A percentile compares a stretch with the other conserved stretches of the same genome.
Evolutionary conservation across 805 yeast species (phyloP).

Genomic region (Schwanniomyces pseudopolymorphus): DNA sequence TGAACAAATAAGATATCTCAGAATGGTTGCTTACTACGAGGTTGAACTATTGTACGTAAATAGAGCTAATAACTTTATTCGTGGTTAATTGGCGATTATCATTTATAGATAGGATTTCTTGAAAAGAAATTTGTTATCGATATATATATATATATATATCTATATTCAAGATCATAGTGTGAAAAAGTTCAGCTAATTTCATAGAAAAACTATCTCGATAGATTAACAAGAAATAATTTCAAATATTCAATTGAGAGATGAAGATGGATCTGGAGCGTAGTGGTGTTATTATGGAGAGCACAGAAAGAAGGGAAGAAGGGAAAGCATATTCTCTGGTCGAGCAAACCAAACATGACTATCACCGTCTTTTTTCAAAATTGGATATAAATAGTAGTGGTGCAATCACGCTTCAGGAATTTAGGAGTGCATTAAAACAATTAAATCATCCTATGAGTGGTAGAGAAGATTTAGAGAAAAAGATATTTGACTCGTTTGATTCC

Average conservation of each 20-base stretch:
- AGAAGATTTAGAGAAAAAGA: conserved; percentile 53
- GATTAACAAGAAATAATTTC: neutral
- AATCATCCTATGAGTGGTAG: conserved; percentile 68
- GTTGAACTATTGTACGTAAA: neutral
- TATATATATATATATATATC: neutral
- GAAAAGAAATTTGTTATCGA: neutral
- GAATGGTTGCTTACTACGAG: neutral
- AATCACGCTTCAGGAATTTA: conserved; percentile 49
- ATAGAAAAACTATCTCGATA: neutral
- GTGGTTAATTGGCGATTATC: neutral
- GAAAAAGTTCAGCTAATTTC: neutral
- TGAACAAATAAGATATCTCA: neutral
- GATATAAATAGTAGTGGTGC: conserved; percentile 46
- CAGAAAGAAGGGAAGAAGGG: neutral
- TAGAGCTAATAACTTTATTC: neutral
- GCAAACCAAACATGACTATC: conserved; percentile 22
- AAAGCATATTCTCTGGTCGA: neutral
- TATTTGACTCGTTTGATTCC: conserved; percentile 60
- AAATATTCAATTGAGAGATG: neutral
- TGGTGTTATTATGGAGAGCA: neutral
- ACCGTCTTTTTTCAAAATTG: conserved; percentile 31
- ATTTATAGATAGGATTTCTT: neutral
- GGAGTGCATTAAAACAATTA: conserved; percentile 41
- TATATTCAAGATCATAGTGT: neutral
- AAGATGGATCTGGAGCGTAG: neutral